A percentile compares a stretch with the other conserved stretches of the same genome.
phyloP scores from a whole-genome alignment of 192 early-diverging fungal species.

The Backusella sp. region DNA sequence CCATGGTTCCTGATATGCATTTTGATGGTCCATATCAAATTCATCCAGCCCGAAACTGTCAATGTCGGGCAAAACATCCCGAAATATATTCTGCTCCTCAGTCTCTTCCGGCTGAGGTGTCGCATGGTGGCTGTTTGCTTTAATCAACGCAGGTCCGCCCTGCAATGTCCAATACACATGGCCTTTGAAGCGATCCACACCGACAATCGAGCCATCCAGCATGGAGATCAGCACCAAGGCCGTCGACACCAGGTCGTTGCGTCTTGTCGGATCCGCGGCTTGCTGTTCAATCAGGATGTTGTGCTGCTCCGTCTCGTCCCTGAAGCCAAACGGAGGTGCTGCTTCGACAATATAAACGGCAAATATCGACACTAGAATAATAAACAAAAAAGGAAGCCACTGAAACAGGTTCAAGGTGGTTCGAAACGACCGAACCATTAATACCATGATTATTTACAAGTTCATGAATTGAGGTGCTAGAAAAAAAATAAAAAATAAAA shows the following conservation, averaged over 20 bases:
- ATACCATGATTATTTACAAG: neutral
- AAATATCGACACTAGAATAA: slow-evolving; percentile 9
- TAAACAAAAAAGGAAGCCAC: neutral
- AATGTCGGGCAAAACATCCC: neutral
- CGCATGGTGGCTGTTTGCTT: slow-evolving; percentile 12
- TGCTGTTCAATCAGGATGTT: neutral
- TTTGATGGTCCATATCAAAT: neutral
- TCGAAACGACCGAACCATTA: slow-evolving; percentile 16
- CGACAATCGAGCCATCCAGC: slow-evolving; percentile 71
- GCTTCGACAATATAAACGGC: slow-evolving; percentile 6
- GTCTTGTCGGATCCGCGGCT: neutral
- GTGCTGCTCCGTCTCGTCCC: neutral
- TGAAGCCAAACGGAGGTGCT: neutral
- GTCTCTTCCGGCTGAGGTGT: neutral
- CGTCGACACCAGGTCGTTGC: neutral
- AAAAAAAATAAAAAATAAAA: neutral
- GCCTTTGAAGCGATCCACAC: slow-evolving; percentile 54
- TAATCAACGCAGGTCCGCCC: slow-evolving; percentile 44
- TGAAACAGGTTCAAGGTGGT: slow-evolving; percentile 1
- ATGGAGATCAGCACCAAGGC: slow-evolving; percentile 63
- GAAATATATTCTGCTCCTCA: neutral
- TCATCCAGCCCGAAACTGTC: neutral
- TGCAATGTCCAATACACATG: slow-evolving; percentile 57
- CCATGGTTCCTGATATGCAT: neutral
- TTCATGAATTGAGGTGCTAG: neutral